phyloP scores from a whole-genome alignment of 352 stramenopile species.

The Pythium insidiosum region DNA sequence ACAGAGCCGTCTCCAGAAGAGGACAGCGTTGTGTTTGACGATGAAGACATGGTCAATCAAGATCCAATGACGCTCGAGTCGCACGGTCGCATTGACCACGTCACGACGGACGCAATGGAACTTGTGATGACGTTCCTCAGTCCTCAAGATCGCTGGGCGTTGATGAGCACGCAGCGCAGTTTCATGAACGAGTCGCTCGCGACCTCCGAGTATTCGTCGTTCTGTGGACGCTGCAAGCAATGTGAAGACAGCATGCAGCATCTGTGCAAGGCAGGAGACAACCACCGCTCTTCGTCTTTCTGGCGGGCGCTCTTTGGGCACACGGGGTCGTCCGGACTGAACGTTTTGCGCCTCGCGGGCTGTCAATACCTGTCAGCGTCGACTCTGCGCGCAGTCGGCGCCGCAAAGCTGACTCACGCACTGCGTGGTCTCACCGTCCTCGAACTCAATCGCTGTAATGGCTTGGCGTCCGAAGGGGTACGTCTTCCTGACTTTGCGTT shows the following conservation, averaged over 20 bases:
- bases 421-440: conserved; percentile 40
- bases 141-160: conserved; percentile 45
- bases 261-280: conserved; percentile 30
- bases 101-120: no score
- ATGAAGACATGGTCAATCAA: no score
- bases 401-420: conserved; percentile 13
- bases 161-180: conserved; percentile 31
- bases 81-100: no score
- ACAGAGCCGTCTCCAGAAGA: no score
- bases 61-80: no score
- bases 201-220: conserved; percentile 34
- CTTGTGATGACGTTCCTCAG: conserved; percentile 48
- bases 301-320: conserved; percentile 47
- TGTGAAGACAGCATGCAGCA: conserved; percentile 44
- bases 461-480: conserved; percentile 34
- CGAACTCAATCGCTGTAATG: conserved; percentile 47
- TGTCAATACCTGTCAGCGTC: conserved; percentile 34
- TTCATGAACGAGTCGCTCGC: conserved; percentile 36
- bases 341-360: conserved; percentile 43
- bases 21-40: no score
- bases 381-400: conserved; percentile 19
- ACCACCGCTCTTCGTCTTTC: conserved; percentile 26
- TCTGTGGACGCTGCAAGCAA: conserved; percentile 41
- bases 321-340: conserved; percentile 19
- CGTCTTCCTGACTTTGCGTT: no score